Percentiles rank a stretch among this genome's conserved stretches.
phyloP scores from a whole-genome alignment of 1,284 basidiomycete genomes.

The Sporisorium exsertum region DNA sequence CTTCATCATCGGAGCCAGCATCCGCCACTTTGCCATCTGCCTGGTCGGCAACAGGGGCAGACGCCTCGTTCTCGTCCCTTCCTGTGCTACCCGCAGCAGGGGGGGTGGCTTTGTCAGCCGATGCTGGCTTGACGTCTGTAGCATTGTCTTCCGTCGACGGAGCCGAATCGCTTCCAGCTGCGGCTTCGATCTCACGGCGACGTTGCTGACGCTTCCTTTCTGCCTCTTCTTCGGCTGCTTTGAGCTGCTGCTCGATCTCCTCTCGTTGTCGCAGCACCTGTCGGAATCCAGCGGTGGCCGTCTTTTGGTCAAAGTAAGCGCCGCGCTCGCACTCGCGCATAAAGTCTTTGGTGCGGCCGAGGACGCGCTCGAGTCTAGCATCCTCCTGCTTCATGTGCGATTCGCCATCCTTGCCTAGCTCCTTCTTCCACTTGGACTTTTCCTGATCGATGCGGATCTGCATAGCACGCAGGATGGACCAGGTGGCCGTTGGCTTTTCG shows the following conservation, averaged over 20 bases:
- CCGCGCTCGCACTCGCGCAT: slow-evolving; percentile 59
- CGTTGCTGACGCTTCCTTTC: slow-evolving; percentile 70
- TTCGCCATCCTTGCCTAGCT: slow-evolving; percentile 42
- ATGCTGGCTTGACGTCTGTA: neutral
- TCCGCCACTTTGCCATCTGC: slow-evolving; percentile 6
- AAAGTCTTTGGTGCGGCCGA: slow-evolving; percentile 53
- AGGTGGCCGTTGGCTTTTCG: slow-evolving; percentile 59
- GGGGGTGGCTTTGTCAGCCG: neutral
- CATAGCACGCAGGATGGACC: slow-evolving; percentile 52
- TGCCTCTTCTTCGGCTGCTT: slow-evolving; percentile 42
- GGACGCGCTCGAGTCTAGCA: slow-evolving; percentile 37
- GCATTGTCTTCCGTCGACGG: slow-evolving; percentile 6
- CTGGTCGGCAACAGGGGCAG: neutral
- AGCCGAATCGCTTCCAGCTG: slow-evolving; percentile 15
- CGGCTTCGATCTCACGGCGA: slow-evolving; percentile 72
- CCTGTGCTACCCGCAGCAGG: neutral
- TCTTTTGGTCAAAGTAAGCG: slow-evolving; percentile 55
- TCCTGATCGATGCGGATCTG: slow-evolving; percentile 63
- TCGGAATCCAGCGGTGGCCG: slow-evolving; percentile 51
- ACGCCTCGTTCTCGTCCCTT: neutral
- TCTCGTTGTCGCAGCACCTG: slow-evolving; percentile 57
- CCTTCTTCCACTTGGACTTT: slow-evolving; percentile 53
- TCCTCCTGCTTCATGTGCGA: slow-evolving; percentile 33
- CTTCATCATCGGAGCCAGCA: slow-evolving; percentile 66
- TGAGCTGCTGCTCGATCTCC: slow-evolving; percentile 46